Percentiles rank a stretch among this genome's conserved stretches.
Evolutionary conservation across 2,329 filamentous ascomycete species (phyloP).

Genomic region (Monosporascus sp.): DNA sequence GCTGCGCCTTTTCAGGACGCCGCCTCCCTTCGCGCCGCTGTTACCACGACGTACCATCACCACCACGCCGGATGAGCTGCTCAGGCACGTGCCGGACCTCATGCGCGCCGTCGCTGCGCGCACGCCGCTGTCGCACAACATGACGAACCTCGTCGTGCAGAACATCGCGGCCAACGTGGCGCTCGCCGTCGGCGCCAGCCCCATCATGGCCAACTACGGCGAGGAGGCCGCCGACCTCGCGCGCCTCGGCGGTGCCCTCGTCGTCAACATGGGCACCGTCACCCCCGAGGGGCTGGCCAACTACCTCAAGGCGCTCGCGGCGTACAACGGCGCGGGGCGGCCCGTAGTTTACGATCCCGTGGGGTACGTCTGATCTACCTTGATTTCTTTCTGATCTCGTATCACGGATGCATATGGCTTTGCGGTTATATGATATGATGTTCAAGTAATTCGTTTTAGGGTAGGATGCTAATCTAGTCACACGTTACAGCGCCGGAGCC

Average conservation of each 20-base stretch:
- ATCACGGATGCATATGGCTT: not conserved
- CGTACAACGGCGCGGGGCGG: constrained; percentile 73
- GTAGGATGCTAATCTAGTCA: not conserved
- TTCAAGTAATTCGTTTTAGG: not conserved
- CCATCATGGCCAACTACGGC: constrained; percentile 90
- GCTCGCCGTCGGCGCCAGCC: constrained; percentile 75
- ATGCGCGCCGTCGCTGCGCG: constrained; percentile 56
- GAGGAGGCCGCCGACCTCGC: constrained; percentile 79
- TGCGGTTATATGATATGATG: not conserved
- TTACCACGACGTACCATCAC: constrained; percentile 6
- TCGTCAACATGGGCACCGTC: constrained; percentile 93
- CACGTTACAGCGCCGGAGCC: constrained; percentile 59
- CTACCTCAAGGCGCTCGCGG: constrained; percentile 67
- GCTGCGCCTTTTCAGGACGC: constrained; percentile 45
- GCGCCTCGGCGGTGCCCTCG: constrained; percentile 67
- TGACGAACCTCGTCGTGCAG: constrained; percentile 95
- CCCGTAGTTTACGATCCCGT: constrained; percentile 87
- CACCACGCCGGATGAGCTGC: constrained; percentile 15
- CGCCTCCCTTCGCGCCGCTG: constrained; percentile 23
- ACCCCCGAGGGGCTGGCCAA: constrained; percentile 68
- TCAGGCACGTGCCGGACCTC: constrained; percentile 33
- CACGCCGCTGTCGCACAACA: constrained; percentile 83
- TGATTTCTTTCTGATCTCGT: not conserved
- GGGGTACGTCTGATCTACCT: constrained; percentile 45
- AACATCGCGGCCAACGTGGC: constrained; percentile 93